Conservation (phyloP, 2,329 filamentous ascomycete species). For the Leptographium lundbergii region DNA sequence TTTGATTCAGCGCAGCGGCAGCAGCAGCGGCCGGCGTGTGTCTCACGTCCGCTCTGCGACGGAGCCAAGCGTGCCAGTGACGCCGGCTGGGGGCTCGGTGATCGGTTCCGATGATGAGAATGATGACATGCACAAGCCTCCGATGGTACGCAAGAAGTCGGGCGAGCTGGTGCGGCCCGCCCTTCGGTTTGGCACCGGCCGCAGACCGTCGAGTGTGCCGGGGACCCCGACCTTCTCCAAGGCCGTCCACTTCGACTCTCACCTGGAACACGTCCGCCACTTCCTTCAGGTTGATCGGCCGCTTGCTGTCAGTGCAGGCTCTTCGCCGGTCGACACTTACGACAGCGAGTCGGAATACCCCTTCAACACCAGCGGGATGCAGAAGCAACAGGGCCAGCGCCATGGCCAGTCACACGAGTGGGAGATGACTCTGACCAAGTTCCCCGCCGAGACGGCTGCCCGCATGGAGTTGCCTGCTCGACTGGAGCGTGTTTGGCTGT, state of each 20-base stretch:
- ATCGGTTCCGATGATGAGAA: slow-evolving; percentile 49
- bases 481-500: slow-evolving; percentile 77
- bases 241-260: slow-evolving; percentile 95
- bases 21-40: slow-evolving; percentile 29
- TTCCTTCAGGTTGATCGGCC: slow-evolving; percentile 90
- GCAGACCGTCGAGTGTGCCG: slow-evolving; percentile 90
- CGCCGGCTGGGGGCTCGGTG: slow-evolving; percentile 34
- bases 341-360: slow-evolving; percentile 85
- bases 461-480: slow-evolving; percentile 58
- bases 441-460: slow-evolving; percentile 53
- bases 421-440: slow-evolving; percentile 78
- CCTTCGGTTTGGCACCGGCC: slow-evolving; percentile 63
- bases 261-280: slow-evolving; percentile 90
- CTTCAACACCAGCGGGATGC: slow-evolving; percentile 43
- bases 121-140: slow-evolving; percentile 66
- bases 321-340: slow-evolving; percentile 80
- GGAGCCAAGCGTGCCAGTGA: slow-evolving; percentile 36
- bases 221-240: slow-evolving; percentile 94
- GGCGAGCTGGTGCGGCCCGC: slow-evolving; percentile 92
- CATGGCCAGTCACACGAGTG: slow-evolving; percentile 56
- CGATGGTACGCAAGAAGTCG: slow-evolving; percentile 95
- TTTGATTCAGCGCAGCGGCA: slow-evolving; percentile 32
- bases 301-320: slow-evolving; percentile 88
- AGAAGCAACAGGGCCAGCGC: slow-evolving; percentile 9
- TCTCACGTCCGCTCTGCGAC: slow-evolving; percentile 43